Base-by-base conservation (phyloP, 225 moss, liverwort and hornwort species). In the Antitrichia curtipendula region DNA sequence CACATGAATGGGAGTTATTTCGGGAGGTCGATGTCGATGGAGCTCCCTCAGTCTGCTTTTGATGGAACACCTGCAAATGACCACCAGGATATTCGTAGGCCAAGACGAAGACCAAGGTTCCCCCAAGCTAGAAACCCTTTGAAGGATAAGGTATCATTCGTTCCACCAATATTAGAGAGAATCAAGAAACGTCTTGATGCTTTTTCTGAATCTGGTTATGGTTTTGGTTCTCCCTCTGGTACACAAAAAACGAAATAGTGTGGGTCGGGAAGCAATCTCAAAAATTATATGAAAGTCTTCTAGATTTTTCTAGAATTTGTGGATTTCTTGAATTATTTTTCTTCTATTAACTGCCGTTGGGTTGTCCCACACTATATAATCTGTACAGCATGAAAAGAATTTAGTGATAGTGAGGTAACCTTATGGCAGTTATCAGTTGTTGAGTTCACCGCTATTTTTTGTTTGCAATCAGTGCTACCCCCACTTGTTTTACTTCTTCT, bases 71-170 rank as follows among this genome's bases (percentile, higher is more conserved):
- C 87, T 76, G 90, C 87, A 60, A 92, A 89, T 84, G 99, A 99
- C 82, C 97, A 93, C 73, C 90, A 94, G 88, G 99, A 96, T 86
- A 91, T 94, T 60, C 94, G 92, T 72, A 99, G 94, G 91, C 94
- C 95, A 66, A 96, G 95, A 86, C 92, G 95, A 90, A 95, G 95
- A 92, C 92, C 92, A 62, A 92, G 97, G 73, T 92, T 96, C 66
- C 95, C 97, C 71, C 95, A 83, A 75, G 87, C 96, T 81, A 94
- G 96, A 83, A 91, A 91, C 62, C 94, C 94, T 89, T 89, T 95
- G 66, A 93, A 94, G 71, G 96, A 93, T 91, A 95, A 95, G 94
- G 99, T 99, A 88, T 81, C 77, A 63, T 54, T 64, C 84, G 54
- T 78, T 54, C 31, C 31, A 80, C 49, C 43, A 70, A 69, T 22